phyloP scores from a whole-genome alignment of 345 rosid species.

The Eutrema japonicum region DNA sequence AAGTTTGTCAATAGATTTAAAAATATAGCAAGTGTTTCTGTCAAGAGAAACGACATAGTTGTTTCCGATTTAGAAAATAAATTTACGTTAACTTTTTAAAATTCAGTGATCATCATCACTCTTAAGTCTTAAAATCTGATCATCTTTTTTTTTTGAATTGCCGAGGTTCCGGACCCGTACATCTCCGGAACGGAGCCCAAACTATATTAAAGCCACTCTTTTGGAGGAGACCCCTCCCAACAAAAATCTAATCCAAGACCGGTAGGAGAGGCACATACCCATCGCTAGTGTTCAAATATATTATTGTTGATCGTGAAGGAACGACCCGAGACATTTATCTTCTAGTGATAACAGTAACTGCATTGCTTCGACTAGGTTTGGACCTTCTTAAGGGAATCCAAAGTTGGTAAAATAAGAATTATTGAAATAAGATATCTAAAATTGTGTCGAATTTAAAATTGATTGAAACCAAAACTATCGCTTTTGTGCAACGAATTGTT shows the following conservation, averaged over 20 bases:
- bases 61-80: neutral
- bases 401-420: constrained; percentile 2
- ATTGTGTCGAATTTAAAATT: constrained; percentile 7
- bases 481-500: constrained; percentile 34
- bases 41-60: neutral
- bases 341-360: constrained; percentile 9
- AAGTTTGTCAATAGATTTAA: neutral
- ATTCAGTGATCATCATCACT: neutral
- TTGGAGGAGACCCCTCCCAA: too few species aligned
- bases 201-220: too few species aligned
- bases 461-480: constrained; percentile 30
- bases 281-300: constrained; percentile 10
- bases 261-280: too few species aligned
- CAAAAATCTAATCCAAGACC: too few species aligned
- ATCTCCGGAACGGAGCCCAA: too few species aligned
- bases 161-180: too few species aligned
- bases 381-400: constrained; percentile 18
- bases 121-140: neutral
- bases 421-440: constrained; percentile 16
- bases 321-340: constrained; percentile 7
- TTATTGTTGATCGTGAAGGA: constrained; percentile 4
- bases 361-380: constrained; percentile 20
- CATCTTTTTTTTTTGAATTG: too few species aligned
- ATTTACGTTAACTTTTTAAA: neutral
- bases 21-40: neutral